Evolutionary conservation across 108 stramenopile species (phyloP).

Genomic region (Fragilaria crotonensis): DNA sequence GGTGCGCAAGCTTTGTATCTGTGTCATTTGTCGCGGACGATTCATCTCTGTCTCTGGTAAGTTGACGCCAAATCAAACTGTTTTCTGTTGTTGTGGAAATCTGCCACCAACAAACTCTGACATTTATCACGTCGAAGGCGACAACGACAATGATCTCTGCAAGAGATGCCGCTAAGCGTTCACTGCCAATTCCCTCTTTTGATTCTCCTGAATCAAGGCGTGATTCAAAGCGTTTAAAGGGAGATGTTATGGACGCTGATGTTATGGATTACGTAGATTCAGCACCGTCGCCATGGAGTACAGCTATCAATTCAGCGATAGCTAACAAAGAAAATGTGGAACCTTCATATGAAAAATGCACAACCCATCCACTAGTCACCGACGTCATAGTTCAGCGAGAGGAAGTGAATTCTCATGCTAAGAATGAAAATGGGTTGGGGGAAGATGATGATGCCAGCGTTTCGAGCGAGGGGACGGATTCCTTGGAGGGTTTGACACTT

Average conservation of each 20-base stretch:
- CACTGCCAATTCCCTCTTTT: neutral
- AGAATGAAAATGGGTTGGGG: no score
- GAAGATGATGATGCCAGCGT: no score
- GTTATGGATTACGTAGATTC: neutral
- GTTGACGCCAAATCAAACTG: slow-evolving; percentile 1
- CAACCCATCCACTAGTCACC: neutral
- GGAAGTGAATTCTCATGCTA: neutral
- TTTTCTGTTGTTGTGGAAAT: neutral
- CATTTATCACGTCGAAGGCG: neutral
- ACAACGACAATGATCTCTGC: neutral
- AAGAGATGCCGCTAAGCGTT: neutral
- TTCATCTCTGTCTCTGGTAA: slow-evolving; percentile 10
- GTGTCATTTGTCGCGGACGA: slow-evolving; percentile 7
- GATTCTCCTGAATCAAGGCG: neutral
- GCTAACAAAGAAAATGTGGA: neutral
- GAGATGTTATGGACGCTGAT: neutral
- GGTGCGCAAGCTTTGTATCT: slow-evolving; percentile 15
- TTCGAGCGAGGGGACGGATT: no score
- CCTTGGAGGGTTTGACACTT: no score
- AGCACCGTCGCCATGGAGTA: no score
- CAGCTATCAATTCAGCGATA: neutral
- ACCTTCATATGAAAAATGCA: neutral
- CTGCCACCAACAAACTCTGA: neutral
- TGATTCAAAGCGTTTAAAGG: neutral
- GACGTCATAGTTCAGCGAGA: neutral